Conservation (phyloP, 805 yeast genomes). For the Suhomyces vadensis region DNA sequence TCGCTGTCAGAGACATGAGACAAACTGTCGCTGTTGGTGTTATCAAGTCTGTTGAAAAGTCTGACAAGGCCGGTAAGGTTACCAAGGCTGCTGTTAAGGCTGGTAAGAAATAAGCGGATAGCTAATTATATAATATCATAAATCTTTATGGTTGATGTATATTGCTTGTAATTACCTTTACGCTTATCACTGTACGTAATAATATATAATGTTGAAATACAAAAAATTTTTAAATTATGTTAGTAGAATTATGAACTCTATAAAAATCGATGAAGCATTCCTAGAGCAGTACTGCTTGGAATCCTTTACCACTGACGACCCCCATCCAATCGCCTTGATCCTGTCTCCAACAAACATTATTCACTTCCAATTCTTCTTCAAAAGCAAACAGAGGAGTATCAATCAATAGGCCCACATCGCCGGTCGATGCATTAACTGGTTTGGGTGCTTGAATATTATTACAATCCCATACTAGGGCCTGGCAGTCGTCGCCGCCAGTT, state of each 20-base stretch:
- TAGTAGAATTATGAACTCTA: too few relatives aligned
- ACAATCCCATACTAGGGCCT: conserved; percentile 69
- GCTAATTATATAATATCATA: not conserved
- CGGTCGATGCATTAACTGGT: not conserved
- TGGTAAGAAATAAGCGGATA: conserved; percentile 58
- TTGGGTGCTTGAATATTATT: conserved; percentile 21
- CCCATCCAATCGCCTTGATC: conserved; percentile 81
- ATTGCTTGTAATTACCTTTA: conserved; percentile 3
- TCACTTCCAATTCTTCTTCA: conserved; percentile 69
- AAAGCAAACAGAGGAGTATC: conserved; percentile 50
- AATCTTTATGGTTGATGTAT: not conserved
- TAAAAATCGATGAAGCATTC: too few relatives aligned
- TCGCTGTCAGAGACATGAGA: conserved; percentile 97
- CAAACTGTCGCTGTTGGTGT: conserved; percentile 99
- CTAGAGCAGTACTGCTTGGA: conserved; percentile 53
- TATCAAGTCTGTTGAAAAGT: conserved; percentile 91
- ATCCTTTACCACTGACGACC: conserved; percentile 63
- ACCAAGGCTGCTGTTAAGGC: conserved; percentile 95
- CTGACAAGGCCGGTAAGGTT: conserved; percentile 87
- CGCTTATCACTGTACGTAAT: conserved; percentile 5
- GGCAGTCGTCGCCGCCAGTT: conserved; percentile 73
- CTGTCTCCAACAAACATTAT: conserved; percentile 70
- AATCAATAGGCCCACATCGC: conserved; percentile 17
- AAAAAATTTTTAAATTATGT: too few relatives aligned
- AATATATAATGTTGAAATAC: too few relatives aligned